These are phyloP conservation scores for Stagonosporopsis rhizophila DNA, from an alignment of 2,329 filamentous ascomycete genomes.

Conservation along the genomic window DNA sequence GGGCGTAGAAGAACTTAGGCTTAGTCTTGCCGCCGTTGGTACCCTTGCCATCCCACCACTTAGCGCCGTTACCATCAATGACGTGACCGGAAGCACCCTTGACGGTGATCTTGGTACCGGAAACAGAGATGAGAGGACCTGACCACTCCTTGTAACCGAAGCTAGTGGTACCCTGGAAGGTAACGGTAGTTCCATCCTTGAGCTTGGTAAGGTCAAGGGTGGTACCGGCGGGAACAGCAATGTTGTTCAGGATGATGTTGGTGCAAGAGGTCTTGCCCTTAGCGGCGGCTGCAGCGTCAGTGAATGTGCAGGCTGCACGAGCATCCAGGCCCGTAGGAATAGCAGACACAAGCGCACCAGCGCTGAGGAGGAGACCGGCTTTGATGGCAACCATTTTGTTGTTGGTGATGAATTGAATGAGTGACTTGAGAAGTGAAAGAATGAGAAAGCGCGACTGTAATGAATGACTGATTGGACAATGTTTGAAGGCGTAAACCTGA, in stretches of 20 bases:
- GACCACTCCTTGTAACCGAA: slow-evolving; percentile 72
- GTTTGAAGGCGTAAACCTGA: background rate
- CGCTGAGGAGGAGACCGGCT: slow-evolving; percentile 32
- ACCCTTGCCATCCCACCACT: slow-evolving; percentile 60
- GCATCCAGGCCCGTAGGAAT: slow-evolving; percentile 39
- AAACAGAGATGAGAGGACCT: slow-evolving; percentile 68
- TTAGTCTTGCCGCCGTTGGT: slow-evolving; percentile 55
- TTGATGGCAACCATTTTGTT: slow-evolving; percentile 33
- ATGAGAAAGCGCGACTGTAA: slow-evolving; percentile 19
- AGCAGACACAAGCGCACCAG: slow-evolving; percentile 41
- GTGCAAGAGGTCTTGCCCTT: slow-evolving; percentile 61
- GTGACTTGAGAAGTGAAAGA: slow-evolving; percentile 16
- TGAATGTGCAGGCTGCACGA: slow-evolving; percentile 62
- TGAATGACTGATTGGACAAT: slow-evolving; percentile 19
- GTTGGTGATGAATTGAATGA: slow-evolving; percentile 11
- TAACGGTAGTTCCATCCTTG: slow-evolving; percentile 60
- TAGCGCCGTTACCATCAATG: slow-evolving; percentile 63
- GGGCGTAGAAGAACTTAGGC: slow-evolving; percentile 63
- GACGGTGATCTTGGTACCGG: slow-evolving; percentile 65
- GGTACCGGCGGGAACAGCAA: slow-evolving; percentile 64
- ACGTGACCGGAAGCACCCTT: slow-evolving; percentile 63
- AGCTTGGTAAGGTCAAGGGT: slow-evolving; percentile 66
- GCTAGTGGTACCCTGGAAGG: slow-evolving; percentile 70
- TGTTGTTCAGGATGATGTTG: slow-evolving; percentile 60
- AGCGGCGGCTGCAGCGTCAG: slow-evolving; percentile 57